Evolutionary conservation across 1,284 basidiomycete species (phyloP).

Genomic region (Xanthoconium separans): DNA sequence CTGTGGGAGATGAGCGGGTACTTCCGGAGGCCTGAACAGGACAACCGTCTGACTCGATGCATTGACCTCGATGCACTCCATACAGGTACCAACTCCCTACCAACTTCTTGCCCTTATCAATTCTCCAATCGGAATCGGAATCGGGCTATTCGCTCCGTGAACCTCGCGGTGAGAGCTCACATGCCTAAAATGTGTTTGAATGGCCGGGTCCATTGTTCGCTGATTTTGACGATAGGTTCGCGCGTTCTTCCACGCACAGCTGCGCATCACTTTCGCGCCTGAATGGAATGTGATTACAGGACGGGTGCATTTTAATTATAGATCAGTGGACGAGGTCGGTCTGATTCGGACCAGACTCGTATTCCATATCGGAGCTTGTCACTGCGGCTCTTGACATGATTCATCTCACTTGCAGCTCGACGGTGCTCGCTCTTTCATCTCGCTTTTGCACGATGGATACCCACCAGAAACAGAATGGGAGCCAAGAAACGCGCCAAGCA

Average conservation of each 20-base stretch:
- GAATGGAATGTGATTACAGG: conserved; percentile 23
- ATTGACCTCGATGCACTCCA: neutral
- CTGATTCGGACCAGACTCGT: neutral
- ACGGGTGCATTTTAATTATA: conserved; percentile 9
- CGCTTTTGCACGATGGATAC: neutral
- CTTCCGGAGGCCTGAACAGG: conserved; percentile 1
- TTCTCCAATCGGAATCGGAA: neutral
- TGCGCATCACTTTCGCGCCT: neutral
- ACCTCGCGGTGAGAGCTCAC: conserved; percentile 12
- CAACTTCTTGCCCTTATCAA: conserved; percentile 6
- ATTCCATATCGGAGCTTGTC: neutral
- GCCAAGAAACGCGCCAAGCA: neutral
- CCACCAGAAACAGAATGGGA: neutral
- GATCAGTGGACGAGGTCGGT: neutral
- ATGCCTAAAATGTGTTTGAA: conserved; percentile 7
- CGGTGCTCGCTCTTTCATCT: conserved; percentile 4
- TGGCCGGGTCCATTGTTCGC: conserved; percentile 22
- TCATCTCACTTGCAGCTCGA: conserved; percentile 4
- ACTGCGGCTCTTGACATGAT: too few relatives aligned
- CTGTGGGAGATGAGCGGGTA: conserved; percentile 10
- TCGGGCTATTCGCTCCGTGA: conserved; percentile 2
- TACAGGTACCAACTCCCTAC: conserved; percentile 2
- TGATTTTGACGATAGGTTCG: conserved; percentile 17
- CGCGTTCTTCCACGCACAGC: conserved; percentile 1
- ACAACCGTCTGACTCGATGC: conserved; percentile 4